These are phyloP conservation scores for Tetracentron sinense DNA, from an alignment of 164 flowering plant species.

Conservation along the genomic window DNA sequence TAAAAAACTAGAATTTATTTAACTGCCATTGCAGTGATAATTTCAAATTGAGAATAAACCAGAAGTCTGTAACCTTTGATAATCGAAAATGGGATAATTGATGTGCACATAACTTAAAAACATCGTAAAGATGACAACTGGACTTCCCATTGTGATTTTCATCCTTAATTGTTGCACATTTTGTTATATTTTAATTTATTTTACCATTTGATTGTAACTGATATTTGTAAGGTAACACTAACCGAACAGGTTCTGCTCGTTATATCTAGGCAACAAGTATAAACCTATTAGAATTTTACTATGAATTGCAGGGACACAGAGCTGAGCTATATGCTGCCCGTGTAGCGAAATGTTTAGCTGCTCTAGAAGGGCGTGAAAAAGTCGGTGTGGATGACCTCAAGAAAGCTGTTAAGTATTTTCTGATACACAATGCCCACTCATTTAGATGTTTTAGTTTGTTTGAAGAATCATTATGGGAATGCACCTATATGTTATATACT, in stretches of 20 bases:
- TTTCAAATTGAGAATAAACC: too few species aligned
- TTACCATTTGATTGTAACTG: not conserved
- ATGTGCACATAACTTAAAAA: too few species aligned
- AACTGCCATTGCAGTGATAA: too few species aligned
- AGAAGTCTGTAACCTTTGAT: too few species aligned
- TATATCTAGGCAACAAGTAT: not conserved
- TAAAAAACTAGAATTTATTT: too few species aligned
- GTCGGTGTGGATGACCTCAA: conserved; percentile 89
- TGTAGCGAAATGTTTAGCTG: conserved; percentile 93
- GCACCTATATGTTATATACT: not conserved
- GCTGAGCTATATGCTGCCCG: conserved; percentile 95
- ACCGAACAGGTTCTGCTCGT: not conserved
- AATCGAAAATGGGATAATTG: too few species aligned
- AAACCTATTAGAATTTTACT: conserved; percentile 5
- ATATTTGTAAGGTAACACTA: not conserved
- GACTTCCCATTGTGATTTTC: too few species aligned
- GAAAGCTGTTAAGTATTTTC: conserved; percentile 75
- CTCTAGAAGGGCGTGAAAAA: conserved; percentile 91
- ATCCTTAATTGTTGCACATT: not conserved
- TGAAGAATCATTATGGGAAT: not conserved
- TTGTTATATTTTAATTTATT: not conserved
- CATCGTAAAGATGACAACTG: too few species aligned
- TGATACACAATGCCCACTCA: not conserved
- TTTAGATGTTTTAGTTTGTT: not conserved
- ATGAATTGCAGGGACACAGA: conserved; percentile 77